Base-by-base conservation (phyloP, 352 stramenopile genomes). In the Phytophthora chlamydospora region DNA sequence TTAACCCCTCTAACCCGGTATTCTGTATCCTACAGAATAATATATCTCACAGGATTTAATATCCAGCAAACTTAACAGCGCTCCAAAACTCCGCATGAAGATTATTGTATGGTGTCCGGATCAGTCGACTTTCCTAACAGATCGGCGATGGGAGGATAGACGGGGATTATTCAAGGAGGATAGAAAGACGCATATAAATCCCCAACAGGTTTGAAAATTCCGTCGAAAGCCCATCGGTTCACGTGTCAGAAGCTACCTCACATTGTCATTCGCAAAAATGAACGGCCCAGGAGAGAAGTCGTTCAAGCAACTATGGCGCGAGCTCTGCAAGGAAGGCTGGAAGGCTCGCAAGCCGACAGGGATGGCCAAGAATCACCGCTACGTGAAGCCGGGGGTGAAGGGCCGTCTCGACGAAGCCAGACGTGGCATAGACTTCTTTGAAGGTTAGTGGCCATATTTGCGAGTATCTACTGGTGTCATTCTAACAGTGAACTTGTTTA, bases 11-110 rank as follows among this genome's bases (percentile, higher is more conserved):
- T 65, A 65, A 19, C 33, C 38, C 57, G 19, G 38, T 43, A 65
- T 50, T 65, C 40, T 58, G 46, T 65, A 65, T 65, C 32, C 40
- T 65, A 65, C 57, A 58, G 46, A 65, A 47, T 65, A 65, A 50
- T 39, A 8, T 2, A n/a, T 58, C 14, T 34, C 3, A 47, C 46
- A 65, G 57, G 39, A 48, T 57, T 34, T 42, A 65, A 46, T 57
- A 44, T 51, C 19, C 38, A 51, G 46, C 21, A 65, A 65, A 42
- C 36, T 58, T 36, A 6, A 32, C 39, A 34, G 14, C 39, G 4
- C 3, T 6, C 7, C 24, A 9, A 6, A 53, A 36, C 14, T 29
- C 35, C 57, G 45, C 38, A 58, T 65, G 53, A 47, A 46, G 3
- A 7, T 39, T 32, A 48, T 58, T 53, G 57, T 58, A 58, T 53